Percentiles rank a stretch among this genome's conserved stretches.
Conservation (phyloP, 2,329 filamentous ascomycete species). For the Curvularia sp. region DNA sequence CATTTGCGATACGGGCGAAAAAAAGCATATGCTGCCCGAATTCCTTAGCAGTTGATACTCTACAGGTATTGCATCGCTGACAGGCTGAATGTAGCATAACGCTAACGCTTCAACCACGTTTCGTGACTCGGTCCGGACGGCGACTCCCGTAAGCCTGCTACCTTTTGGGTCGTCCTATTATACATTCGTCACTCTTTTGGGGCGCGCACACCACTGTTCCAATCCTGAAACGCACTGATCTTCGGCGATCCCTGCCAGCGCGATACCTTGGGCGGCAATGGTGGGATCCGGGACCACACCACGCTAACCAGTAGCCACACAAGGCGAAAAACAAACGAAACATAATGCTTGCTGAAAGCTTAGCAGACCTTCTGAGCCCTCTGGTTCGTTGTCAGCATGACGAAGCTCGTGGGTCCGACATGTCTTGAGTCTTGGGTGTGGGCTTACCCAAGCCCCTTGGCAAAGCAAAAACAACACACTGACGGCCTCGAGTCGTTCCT, state of each 20-base stretch:
- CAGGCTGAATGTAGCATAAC: slow-evolving; percentile 21
- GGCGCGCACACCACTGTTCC: slow-evolving; percentile 7
- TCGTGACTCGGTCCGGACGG: slow-evolving; percentile 20
- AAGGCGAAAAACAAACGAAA: slow-evolving; percentile 9
- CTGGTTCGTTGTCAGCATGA: slow-evolving; percentile 12
- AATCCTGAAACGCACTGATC: slow-evolving; percentile 15
- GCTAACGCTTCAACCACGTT: slow-evolving; percentile 18
- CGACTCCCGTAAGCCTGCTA: slow-evolving; percentile 12
- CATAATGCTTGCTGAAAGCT: slow-evolving; percentile 27
- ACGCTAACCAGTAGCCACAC: background rate
- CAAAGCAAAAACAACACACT: slow-evolving; percentile 7
- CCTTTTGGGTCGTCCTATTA: background rate
- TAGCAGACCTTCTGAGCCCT: slow-evolving; percentile 2
- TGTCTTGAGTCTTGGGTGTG: slow-evolving; percentile 18
- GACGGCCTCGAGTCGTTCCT: slow-evolving; percentile 1
- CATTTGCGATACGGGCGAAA: background rate
- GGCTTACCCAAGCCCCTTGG: slow-evolving; percentile 1
- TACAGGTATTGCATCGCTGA: slow-evolving; percentile 16
- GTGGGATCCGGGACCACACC: slow-evolving; percentile 9
- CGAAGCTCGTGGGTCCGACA: slow-evolving; percentile 26
- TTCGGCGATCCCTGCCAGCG: background rate
- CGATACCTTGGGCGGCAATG: slow-evolving; percentile 7
- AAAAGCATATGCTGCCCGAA: background rate
- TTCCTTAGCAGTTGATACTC: slow-evolving; percentile 16
- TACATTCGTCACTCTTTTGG: slow-evolving; percentile 7